Conservation (phyloP, 176 grass and related monocot species). For the Bolboschoenus planiculmis region DNA sequence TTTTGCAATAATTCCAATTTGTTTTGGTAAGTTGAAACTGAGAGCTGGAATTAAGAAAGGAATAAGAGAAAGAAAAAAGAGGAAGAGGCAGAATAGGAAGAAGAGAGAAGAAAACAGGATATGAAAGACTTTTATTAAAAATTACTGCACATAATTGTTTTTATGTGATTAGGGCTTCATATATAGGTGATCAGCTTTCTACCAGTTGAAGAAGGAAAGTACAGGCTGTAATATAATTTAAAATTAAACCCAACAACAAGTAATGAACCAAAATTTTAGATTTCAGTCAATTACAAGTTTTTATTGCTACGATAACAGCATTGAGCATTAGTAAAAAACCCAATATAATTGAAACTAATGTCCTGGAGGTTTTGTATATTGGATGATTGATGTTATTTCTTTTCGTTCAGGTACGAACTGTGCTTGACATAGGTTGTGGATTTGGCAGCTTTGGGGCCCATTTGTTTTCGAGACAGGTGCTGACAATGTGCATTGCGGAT, state of each 20-base stretch:
- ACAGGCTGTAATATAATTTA: not conserved
- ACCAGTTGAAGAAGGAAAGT: not conserved
- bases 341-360: not conserved
- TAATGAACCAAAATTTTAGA: not conserved
- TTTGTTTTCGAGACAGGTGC: constrained; percentile 65
- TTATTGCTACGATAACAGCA: no score
- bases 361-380: not conserved
- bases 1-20: not conserved
- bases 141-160: not conserved
- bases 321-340: not conserved
- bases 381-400: not conserved
- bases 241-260: not conserved
- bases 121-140: no score
- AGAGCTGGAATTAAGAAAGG: not conserved
- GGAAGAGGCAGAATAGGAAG: not conserved
- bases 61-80: not conserved
- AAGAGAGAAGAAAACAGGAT: not conserved
- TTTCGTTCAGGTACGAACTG: constrained; percentile 71
- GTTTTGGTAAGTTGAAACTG: not conserved
- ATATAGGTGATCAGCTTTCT: not conserved
- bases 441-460: constrained; percentile 94
- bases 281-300: not conserved
- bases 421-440: constrained; percentile 96
- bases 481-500: constrained; percentile 97
- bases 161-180: not conserved